Evolutionary conservation across 768 basidiomycete species (phyloP).

Genomic region (Boletus sp.): DNA sequence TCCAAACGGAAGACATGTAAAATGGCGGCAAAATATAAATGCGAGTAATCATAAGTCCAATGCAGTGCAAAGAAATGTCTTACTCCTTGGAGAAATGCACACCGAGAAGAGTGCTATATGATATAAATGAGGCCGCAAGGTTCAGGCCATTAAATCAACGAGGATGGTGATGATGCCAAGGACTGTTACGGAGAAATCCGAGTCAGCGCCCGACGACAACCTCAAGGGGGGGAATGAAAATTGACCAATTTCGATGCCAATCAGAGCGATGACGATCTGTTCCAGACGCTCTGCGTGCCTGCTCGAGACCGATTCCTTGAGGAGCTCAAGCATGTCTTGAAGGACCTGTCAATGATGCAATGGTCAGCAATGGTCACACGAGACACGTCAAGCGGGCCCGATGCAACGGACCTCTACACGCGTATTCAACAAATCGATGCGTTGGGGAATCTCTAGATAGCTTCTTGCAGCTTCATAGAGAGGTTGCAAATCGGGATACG

Average conservation of each 20-base stretch:
- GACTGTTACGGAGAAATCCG: conserved; percentile 40
- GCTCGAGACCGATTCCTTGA: conserved; percentile 93
- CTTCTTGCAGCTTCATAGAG: conserved; percentile 91
- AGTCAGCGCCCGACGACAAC: not conserved
- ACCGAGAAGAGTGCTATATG: conserved; percentile 3
- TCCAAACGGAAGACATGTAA: not conserved
- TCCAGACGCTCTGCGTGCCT: conserved; percentile 89
- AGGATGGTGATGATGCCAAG: conserved; percentile 90
- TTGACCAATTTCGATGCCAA: conserved; percentile 83
- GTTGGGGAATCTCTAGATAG: conserved; percentile 93
- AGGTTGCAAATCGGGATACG: conserved; percentile 92
- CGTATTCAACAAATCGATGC: conserved; percentile 89
- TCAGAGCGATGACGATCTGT: conserved; percentile 88
- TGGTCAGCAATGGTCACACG: conserved; percentile 3
- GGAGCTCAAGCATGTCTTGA: conserved; percentile 93
- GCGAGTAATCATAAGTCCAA: conserved; percentile 3
- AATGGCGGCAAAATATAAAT: conserved; percentile 2
- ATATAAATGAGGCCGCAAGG: conserved; percentile 8
- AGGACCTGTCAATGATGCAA: conserved; percentile 56
- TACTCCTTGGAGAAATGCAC: conserved; percentile 5
- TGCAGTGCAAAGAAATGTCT: conserved; percentile 1
- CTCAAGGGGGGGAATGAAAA: conserved; percentile 2
- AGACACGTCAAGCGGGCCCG: conserved; percentile 1
- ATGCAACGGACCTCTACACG: conserved; percentile 75
- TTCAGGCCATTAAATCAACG: conserved; percentile 73